These are phyloP conservation scores for Grigorovia yakushimaensis DNA, from an alignment of 805 yeast species.

Conservation along the genomic window DNA sequence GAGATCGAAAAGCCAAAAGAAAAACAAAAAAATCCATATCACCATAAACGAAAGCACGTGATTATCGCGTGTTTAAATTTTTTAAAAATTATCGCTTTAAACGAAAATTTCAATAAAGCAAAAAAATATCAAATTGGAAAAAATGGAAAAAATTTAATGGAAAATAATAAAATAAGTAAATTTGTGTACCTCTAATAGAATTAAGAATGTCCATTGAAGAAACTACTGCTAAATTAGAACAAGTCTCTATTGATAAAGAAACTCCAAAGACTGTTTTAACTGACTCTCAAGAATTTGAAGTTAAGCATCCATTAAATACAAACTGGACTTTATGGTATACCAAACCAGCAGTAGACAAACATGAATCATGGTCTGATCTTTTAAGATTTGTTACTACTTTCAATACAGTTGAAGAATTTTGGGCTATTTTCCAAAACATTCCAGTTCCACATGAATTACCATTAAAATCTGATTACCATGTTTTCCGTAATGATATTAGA, in stretches of 20 bases:
- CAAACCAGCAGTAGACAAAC: conserved; percentile 71
- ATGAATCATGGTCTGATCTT: conserved; percentile 85
- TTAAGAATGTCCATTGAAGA: conserved; percentile 28
- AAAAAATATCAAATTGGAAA: not conserved
- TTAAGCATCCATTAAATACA: conserved; percentile 74
- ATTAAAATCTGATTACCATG: conserved; percentile 84
- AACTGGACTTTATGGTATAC: conserved; percentile 98
- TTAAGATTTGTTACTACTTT: conserved; percentile 89
- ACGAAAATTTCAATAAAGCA: not conserved
- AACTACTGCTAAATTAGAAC: conserved; percentile 26
- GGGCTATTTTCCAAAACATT: conserved; percentile 93
- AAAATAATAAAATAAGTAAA: not conserved
- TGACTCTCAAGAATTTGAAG: conserved; percentile 24
- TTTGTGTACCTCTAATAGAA: not conserved
- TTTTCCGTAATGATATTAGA: conserved; percentile 85
- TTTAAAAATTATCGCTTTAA: not conserved
- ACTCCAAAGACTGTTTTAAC: conserved; percentile 25
- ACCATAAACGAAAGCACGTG: not conserved
- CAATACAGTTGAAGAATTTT: conserved; percentile 93
- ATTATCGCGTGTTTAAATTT: not conserved
- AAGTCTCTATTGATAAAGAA: conserved; percentile 12
- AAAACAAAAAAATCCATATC: no score
- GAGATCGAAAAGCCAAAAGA: no score
- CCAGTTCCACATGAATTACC: conserved; percentile 91
- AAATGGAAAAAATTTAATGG: not conserved